phyloP scores from a whole-genome alignment of 305 asterid species.

The Caryopteris hybrid region DNA sequence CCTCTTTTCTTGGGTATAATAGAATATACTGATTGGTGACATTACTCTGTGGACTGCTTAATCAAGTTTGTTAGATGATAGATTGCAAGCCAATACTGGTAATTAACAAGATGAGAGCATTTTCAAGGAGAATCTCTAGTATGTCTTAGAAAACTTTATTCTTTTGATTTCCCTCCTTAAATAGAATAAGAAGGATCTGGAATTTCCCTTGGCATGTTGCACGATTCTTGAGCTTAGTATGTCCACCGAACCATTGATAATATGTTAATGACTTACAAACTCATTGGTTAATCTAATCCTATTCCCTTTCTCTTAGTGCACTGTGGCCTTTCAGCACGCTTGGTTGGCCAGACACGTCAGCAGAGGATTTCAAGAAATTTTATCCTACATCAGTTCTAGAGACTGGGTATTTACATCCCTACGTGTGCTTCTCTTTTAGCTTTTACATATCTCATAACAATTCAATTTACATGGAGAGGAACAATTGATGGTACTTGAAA shows the following conservation, averaged over 20 bases:
- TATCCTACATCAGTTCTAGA: slow-evolving; percentile 96
- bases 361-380: slow-evolving; percentile 72
- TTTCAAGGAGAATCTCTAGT: neutral
- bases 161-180: neutral
- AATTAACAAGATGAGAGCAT: neutral
- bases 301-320: slow-evolving; percentile 45
- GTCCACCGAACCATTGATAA: slow-evolving; percentile 2
- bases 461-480: neutral
- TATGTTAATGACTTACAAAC: neutral
- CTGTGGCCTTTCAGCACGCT: slow-evolving; percentile 99
- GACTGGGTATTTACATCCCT: slow-evolving; percentile 66
- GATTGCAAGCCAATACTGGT: neutral
- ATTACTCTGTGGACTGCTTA: neutral
- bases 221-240: neutral
- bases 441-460: slow-evolving; percentile 1
- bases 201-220: slow-evolving; percentile 1
- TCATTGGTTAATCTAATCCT: slow-evolving; percentile 22
- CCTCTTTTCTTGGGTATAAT: neutral
- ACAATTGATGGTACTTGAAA: neutral
- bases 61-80: slow-evolving; percentile 6
- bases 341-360: slow-evolving; percentile 94
- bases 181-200: neutral
- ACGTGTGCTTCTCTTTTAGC: slow-evolving; percentile 10
- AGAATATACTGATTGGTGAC: neutral
- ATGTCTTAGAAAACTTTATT: too few species aligned